Base-by-base conservation (phyloP, 176 grass and related monocot species). In the Triticum urartu region DNA sequence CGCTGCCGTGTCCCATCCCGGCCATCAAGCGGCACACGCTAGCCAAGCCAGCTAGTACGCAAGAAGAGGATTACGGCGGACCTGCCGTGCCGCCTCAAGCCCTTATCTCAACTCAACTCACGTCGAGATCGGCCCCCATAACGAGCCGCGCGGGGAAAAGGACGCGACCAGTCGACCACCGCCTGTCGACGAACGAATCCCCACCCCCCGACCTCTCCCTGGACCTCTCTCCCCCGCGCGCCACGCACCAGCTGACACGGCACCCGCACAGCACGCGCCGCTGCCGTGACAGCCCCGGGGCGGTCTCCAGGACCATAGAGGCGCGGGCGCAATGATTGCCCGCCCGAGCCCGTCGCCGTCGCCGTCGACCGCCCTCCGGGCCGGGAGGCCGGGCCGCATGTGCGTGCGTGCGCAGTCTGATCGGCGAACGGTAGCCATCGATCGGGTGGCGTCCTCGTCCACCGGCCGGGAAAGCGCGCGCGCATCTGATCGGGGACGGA, bases 401-500 rank as follows among this genome's bases (percentile, higher is more conserved):
- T 22, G 7, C 11, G 39, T 25, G 39, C 68, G 11, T 17, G 7
- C 11, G 58, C 40, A 42, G 42, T 34, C 40, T 66, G 79, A 52
- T 58, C 54, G 64, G 64, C 40, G 5, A 81, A 48, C 62, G 32
- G 79, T 47, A 47, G 15, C 24, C 9, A 81, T 75, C 72, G 2
- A 25, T 72, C 9, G 33, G 59, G 76, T 36, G 11, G 21, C 79
- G 33, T 39, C 77, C 61, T 64, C 78, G 62, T 81, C 18, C 79
- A 50, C 43, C 79, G 26, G 62, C 13, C 40, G 4, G 15, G 26
- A 48, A 48, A 67, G 79, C 79, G 62, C 43, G 72, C 72, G 47
- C 32, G 17, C 61, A 47, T 42, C 78, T 12, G 78, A 80, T 66
- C 78, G 40, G 63, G 79, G 79, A 81, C 79, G 79, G 79, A 81